Conservation (phyloP, 352 stramenopile species). For the Globisporangium iwayamae region DNA sequence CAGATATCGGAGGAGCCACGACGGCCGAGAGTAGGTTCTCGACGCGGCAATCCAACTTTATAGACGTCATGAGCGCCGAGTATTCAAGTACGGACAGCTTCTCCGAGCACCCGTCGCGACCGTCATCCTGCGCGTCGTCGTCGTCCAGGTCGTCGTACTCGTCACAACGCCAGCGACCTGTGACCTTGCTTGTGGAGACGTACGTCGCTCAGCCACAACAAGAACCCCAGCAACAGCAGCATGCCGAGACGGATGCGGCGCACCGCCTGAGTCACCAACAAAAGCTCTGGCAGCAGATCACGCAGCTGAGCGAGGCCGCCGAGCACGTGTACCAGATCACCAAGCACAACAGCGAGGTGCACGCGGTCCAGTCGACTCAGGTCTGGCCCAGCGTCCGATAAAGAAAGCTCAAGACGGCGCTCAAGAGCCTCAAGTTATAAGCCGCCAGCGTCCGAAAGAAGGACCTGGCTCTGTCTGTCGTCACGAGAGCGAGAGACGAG, state of each 20-base stretch:
- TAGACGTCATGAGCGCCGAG: not conserved
- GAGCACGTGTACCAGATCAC: constrained; percentile 44
- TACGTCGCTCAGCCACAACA: not conserved
- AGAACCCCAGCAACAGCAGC: not conserved
- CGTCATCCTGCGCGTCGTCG: not conserved
- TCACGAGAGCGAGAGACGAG: not conserved
- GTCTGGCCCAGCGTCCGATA: constrained; percentile 14
- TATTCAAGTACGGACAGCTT: not conserved
- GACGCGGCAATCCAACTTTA: constrained; percentile 1
- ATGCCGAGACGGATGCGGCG: not conserved
- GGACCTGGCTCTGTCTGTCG: not conserved
- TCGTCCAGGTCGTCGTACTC: not conserved
- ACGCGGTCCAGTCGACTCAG: constrained; percentile 7
- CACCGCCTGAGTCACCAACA: constrained; percentile 7
- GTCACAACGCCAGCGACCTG: not conserved
- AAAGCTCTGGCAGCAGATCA: constrained; percentile 31
- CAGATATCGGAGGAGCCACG: not conserved
- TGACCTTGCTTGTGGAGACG: not conserved
- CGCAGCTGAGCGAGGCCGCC: constrained; percentile 35
- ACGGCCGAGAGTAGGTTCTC: not conserved
- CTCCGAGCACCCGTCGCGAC: not conserved
- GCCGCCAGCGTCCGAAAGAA: not conserved
- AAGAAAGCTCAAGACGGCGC: not conserved
- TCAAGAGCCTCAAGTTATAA: constrained; percentile 8
- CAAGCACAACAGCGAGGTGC: constrained; percentile 26